Percentiles rank a stretch among this genome's conserved stretches.
These are phyloP conservation scores for Erythrobasidium hasegawianum DNA, from an alignment of 1,284 basidiomycete species.

Conservation along the genomic window DNA sequence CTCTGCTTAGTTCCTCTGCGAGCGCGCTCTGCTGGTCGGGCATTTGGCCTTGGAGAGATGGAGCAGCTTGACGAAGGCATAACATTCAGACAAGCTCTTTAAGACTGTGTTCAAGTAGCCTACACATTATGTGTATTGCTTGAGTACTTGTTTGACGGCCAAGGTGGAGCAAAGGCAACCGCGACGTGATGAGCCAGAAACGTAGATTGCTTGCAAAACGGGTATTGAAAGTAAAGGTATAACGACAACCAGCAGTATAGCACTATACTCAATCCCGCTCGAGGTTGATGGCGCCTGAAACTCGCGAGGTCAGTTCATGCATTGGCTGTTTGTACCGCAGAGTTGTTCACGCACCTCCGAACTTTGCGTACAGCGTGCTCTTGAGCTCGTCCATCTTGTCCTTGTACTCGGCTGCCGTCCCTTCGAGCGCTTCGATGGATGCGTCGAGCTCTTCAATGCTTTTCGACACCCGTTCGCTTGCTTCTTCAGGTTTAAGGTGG, in stretches of 20 bases:
- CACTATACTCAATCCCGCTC: background rate
- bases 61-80: background rate
- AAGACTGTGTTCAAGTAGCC: too few species aligned
- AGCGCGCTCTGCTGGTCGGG: background rate
- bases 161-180: too few species aligned
- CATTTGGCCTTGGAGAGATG: background rate
- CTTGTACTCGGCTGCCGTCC: slow-evolving; percentile 67
- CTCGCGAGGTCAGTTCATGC: background rate
- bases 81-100: too few species aligned
- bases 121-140: too few species aligned
- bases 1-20: slow-evolving; percentile 23
- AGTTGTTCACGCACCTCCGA: slow-evolving; percentile 39
- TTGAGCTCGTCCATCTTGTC: slow-evolving; percentile 86
- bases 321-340: too few species aligned
- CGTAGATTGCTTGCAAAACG: too few species aligned
- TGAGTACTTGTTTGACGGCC: too few species aligned
- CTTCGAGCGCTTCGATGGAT: slow-evolving; percentile 59
- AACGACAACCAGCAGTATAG: background rate
- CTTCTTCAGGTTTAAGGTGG: slow-evolving; percentile 66
- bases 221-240: background rate
- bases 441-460: slow-evolving; percentile 63
- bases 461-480: slow-evolving; percentile 67
- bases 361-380: slow-evolving; percentile 57
- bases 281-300: slow-evolving; percentile 5
- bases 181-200: too few species aligned